phyloP scores from a whole-genome alignment of 495 filamentous ascomycete species.

The Daldinia vernicosa region DNA sequence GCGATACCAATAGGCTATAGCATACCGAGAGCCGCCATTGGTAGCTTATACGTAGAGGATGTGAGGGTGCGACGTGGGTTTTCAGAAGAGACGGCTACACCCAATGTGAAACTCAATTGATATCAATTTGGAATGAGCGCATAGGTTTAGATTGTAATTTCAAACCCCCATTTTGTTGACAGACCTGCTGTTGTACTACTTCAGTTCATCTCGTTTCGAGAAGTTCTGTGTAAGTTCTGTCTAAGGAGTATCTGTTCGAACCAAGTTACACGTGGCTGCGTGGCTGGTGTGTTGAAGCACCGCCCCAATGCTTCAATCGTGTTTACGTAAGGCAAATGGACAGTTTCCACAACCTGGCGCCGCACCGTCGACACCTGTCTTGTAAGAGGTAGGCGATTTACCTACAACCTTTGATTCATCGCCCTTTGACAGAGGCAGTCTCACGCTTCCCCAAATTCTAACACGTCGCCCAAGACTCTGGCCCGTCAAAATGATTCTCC shows the following conservation, averaged over 20 bases:
- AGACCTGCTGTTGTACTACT: constrained; percentile 26
- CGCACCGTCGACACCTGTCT: constrained; percentile 45
- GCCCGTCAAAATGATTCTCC: constrained; percentile 66
- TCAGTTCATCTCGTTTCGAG: constrained; percentile 2
- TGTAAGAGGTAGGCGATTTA: background rate
- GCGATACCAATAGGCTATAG: background rate
- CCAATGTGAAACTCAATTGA: background rate
- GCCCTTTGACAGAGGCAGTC: background rate
- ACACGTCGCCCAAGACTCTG: constrained; percentile 19
- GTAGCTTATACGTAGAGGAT: background rate
- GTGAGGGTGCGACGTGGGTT: background rate
- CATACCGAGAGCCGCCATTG: constrained; percentile 42
- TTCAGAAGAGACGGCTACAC: background rate
- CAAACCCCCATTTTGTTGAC: constrained; percentile 4
- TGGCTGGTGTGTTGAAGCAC: constrained; percentile 1
- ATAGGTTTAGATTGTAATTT: background rate
- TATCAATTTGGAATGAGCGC: background rate
- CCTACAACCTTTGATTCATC: background rate
- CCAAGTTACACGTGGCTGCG: background rate
- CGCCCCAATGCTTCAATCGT: constrained; percentile 12
- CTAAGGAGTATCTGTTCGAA: background rate
- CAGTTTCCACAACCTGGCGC: constrained; percentile 20
- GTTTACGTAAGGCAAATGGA: background rate
- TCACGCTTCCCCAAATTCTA: constrained; percentile 4
- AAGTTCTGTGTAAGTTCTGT: too few species aligned